Percentiles rank a stretch among this genome's conserved stretches.
Evolutionary conservation across 2,329 filamentous ascomycete genomes (phyloP).

Genomic region (Beauveria bassiana): DNA sequence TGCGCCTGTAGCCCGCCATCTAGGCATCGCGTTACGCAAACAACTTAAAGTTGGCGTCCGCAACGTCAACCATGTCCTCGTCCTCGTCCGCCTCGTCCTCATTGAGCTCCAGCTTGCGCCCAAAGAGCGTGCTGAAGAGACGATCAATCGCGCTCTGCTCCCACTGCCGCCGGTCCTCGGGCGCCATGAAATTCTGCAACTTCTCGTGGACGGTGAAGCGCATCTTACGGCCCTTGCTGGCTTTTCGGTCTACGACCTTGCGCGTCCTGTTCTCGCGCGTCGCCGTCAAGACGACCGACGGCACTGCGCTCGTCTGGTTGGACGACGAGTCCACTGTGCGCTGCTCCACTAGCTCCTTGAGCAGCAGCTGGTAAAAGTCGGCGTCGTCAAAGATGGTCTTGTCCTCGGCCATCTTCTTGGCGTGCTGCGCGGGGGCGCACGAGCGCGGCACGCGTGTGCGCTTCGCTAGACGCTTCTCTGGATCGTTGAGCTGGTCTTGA

Average conservation of each 20-base stretch:
- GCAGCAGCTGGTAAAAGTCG: slow-evolving; percentile 85
- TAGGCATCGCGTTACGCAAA: slow-evolving; percentile 35
- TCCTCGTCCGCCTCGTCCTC: slow-evolving; percentile 48
- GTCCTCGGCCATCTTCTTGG: slow-evolving; percentile 49
- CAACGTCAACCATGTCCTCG: slow-evolving; percentile 43
- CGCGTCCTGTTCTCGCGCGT: slow-evolving; percentile 71
- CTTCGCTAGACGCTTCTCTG: slow-evolving; percentile 56
- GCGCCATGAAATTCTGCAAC: slow-evolving; percentile 95
- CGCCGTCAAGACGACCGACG: slow-evolving; percentile 57
- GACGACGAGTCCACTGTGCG: slow-evolving; percentile 62
- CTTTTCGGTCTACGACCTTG: slow-evolving; percentile 83
- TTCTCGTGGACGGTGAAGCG: slow-evolving; percentile 95
- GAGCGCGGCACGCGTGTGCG: slow-evolving; percentile 66
- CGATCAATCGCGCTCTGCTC: slow-evolving; percentile 69
- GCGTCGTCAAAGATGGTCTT: slow-evolving; percentile 78
- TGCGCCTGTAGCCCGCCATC: background rate
- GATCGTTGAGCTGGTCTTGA: slow-evolving; percentile 57
- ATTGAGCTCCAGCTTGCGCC: slow-evolving; percentile 58
- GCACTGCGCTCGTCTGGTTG: slow-evolving; percentile 35
- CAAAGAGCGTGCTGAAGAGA: slow-evolving; percentile 69
- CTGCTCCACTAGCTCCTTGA: slow-evolving; percentile 90
- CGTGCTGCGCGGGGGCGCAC: slow-evolving; percentile 64
- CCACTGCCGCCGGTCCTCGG: slow-evolving; percentile 76
- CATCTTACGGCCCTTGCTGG: slow-evolving; percentile 91
- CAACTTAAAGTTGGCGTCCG: slow-evolving; percentile 45